Evolutionary conservation across 192 early-diverging fungal species (phyloP).

Genomic region (Backusella sp.): DNA sequence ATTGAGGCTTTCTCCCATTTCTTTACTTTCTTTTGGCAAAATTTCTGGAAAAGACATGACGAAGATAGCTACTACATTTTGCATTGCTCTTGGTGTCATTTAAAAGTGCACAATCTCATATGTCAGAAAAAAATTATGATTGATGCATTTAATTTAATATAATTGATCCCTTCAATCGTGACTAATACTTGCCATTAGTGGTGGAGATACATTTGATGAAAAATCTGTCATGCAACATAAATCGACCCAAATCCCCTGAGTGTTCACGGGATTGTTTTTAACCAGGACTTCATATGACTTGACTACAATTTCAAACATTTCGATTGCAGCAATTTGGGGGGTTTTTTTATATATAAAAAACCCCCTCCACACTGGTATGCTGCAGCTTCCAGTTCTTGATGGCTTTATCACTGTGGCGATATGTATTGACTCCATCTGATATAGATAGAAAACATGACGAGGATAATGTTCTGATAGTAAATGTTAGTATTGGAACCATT

Average conservation of each 20-base stretch:
- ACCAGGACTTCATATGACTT: neutral
- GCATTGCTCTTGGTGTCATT: neutral
- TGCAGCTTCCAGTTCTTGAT: too few species aligned
- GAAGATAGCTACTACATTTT: neutral
- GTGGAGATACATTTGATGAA: neutral
- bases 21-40: neutral
- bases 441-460: too few species aligned
- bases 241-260: neutral
- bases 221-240: neutral
- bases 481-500: too few species aligned
- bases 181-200: neutral
- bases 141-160: neutral
- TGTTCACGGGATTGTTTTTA: neutral
- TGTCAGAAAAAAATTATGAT: neutral
- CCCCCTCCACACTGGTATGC: too few species aligned
- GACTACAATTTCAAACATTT: neutral
- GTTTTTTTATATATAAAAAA: neutral
- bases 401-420: too few species aligned
- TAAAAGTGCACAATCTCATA: neutral
- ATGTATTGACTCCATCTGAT: too few species aligned
- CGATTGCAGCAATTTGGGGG: neutral
- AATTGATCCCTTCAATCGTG: neutral
- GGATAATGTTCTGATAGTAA: too few species aligned
- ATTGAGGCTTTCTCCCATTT: neutral
- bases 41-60: neutral